These are phyloP conservation scores for Ustilaginoidea virens DNA, from an alignment of 2,329 filamentous ascomycete species.

Conservation along the genomic window DNA sequence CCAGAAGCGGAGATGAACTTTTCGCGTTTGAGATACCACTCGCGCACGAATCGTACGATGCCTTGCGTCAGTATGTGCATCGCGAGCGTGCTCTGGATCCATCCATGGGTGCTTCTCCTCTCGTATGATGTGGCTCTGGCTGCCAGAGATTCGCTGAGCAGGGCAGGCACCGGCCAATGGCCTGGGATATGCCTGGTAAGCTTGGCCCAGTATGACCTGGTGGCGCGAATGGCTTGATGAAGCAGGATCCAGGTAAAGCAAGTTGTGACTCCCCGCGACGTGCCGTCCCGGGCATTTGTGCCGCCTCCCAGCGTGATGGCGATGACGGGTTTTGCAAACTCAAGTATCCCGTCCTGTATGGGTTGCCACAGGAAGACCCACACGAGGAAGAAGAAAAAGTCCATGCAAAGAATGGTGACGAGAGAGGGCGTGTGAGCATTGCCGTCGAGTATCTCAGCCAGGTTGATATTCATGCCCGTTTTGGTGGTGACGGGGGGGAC, in stretches of 20 bases:
- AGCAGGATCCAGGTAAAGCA: conserved; percentile 53
- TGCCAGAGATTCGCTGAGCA: conserved; percentile 33
- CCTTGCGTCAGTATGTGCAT: conserved; percentile 65
- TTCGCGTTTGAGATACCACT: conserved; percentile 50
- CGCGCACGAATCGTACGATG: conserved; percentile 52
- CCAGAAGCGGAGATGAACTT: conserved; percentile 34
- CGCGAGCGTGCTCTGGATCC: conserved; percentile 53
- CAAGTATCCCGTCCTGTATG: conserved; percentile 74
- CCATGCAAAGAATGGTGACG: conserved; percentile 70
- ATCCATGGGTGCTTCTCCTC: conserved; percentile 44
- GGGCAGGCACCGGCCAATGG: conserved; percentile 27
- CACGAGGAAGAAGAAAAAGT: conserved; percentile 65
- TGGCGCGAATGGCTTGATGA: conserved; percentile 35
- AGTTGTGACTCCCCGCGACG: conserved; percentile 55
- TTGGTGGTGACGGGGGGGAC: conserved; percentile 69
- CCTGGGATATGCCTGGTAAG: conserved; percentile 30
- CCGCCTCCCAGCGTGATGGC: conserved; percentile 81
- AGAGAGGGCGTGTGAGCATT: conserved; percentile 75
- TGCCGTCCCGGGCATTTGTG: conserved; percentile 50
- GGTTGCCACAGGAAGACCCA: conserved; percentile 84
- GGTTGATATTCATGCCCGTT: conserved; percentile 63
- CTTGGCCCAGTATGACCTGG: conserved; percentile 31
- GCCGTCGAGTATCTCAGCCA: conserved; percentile 84
- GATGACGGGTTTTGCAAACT: conserved; percentile 85
- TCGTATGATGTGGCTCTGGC: conserved; percentile 28